A percentile compares a stretch with the other conserved stretches of the same genome.
These are phyloP conservation scores for Thielaviopsis punctulata DNA, from an alignment of 2,329 filamentous ascomycete species.

Conservation along the genomic window DNA sequence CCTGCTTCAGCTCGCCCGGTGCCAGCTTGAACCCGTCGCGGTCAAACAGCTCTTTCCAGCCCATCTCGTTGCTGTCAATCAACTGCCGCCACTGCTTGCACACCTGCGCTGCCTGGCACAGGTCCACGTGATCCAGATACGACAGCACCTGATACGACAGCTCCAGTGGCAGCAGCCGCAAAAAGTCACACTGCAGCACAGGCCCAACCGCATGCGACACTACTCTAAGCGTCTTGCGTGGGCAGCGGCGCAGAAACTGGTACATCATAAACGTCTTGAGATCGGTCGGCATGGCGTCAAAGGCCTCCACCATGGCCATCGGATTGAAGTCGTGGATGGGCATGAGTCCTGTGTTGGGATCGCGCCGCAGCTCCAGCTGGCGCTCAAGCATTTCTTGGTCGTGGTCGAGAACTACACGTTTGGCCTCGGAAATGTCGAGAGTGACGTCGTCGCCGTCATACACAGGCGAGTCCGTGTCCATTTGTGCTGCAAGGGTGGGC, in stretches of 20 bases:
- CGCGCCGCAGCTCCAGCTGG: conserved; percentile 3
- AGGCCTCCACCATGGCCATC: conserved; percentile 72
- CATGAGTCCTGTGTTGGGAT: background rate
- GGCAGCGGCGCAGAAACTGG: conserved; percentile 75
- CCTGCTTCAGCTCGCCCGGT: conserved; percentile 65
- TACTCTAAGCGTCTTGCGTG: conserved; percentile 73
- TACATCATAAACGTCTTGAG: conserved; percentile 97
- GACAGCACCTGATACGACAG: conserved; percentile 74
- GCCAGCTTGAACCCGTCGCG: conserved; percentile 65
- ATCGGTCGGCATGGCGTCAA: conserved; percentile 77
- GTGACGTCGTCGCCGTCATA: conserved; percentile 25
- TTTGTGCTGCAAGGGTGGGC: conserved; percentile 59
- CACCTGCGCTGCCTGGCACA: conserved; percentile 81
- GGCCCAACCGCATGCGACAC: conserved; percentile 86
- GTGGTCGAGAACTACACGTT: background rate
- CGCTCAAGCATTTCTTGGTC: background rate
- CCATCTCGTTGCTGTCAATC: conserved; percentile 81
- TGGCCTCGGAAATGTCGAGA: conserved; percentile 15
- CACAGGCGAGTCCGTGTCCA: conserved; percentile 28
- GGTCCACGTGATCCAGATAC: conserved; percentile 68
- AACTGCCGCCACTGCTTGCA: conserved; percentile 88
- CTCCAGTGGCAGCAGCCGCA: conserved; percentile 68
- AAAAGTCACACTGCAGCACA: conserved; percentile 83
- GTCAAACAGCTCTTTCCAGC: conserved; percentile 88
- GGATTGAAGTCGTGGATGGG: conserved; percentile 46